Evolutionary conservation across 371 early-diverging fungal genomes (phyloP).

Genomic region (Lichtheimia corymbifera): DNA sequence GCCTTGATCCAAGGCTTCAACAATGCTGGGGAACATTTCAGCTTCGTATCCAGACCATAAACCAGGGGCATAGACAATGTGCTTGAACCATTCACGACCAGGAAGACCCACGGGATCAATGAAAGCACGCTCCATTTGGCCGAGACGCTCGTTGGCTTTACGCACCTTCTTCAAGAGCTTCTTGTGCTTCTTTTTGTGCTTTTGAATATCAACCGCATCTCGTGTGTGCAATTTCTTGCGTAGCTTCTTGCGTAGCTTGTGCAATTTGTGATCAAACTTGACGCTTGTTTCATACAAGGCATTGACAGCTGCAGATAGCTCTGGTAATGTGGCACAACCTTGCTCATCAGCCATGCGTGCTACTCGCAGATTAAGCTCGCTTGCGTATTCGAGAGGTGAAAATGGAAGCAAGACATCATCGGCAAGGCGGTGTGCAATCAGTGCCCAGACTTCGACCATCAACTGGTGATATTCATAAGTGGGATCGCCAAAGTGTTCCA

Average conservation of each 20-base stretch:
- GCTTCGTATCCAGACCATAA: conserved; percentile 38
- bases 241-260: conserved; percentile 2
- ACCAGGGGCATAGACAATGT: conserved; percentile 52
- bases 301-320: conserved; percentile 9
- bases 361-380: conserved; percentile 16
- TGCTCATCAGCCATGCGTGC: conserved; percentile 7
- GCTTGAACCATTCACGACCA: conserved; percentile 58
- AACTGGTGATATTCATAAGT: conserved; percentile 49
- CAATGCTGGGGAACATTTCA: conserved; percentile 39
- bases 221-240: conserved; percentile 8
- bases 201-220: neutral
- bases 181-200: conserved; percentile 11
- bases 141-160: conserved; percentile 40
- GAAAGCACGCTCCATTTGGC: conserved; percentile 50
- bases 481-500: conserved; percentile 57
- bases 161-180: conserved; percentile 18
- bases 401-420: conserved; percentile 33
- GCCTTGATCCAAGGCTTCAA: conserved; percentile 39
- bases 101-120: conserved; percentile 51
- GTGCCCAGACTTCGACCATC: conserved; percentile 41
- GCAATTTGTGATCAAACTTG: conserved; percentile 16
- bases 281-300: conserved; percentile 9
- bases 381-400: conserved; percentile 34
- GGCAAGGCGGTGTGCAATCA: conserved; percentile 35
- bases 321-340: conserved; percentile 10